Evolutionary conservation across 805 yeast species (phyloP), one percentile per base, ranked within the genome.

Genomic region (Saccharomyces jurei): DNA sequence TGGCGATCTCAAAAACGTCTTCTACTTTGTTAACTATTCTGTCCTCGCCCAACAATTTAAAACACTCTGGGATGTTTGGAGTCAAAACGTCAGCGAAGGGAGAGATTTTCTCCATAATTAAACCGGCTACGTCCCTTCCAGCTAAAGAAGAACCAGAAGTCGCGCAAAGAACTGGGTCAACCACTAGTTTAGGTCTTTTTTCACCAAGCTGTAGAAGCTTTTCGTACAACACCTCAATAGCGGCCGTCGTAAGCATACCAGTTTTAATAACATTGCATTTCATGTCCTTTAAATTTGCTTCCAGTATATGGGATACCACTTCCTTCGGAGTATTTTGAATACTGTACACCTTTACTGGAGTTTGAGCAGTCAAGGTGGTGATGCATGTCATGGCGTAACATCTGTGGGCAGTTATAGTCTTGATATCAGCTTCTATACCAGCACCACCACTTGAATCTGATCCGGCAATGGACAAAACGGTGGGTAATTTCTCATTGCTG

Each of bases 391-490:
- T 70, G 0, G 87, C 96, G 63, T 83, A 87, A 51, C 89, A 89
- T 14, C 81, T 80, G 62, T 86, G 88, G 1, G 87, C 86, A 3
- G 86, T 76, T 52, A 89, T 79, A 0, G 96, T 83, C 71, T 89
- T 89, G 41, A 89, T 66, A 66, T 89, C 96, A 0, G 96, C 96
- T 67, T 89, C 96, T 51, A 89, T 82, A 2, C 96, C 96, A 1
- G 96, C 96, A 3, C 96, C 96, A 2, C 96, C 96, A 10, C 92
- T 84, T 47, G 84, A 80, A 66, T 89, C 96, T 0, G 92, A 84
- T 0, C 96, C 96, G 1, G 89, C 89, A 48, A 78, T 70, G 0
- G 79, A 75, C 54, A 79, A 60, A 0, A 79, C 80, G 0, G 73
- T 71, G 2, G 77, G 74, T 25, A 76, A 51, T 21, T 54, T 67